Evolutionary conservation across 139 green algal species (phyloP).

Genomic region (Chlamydomonas applanata): DNA sequence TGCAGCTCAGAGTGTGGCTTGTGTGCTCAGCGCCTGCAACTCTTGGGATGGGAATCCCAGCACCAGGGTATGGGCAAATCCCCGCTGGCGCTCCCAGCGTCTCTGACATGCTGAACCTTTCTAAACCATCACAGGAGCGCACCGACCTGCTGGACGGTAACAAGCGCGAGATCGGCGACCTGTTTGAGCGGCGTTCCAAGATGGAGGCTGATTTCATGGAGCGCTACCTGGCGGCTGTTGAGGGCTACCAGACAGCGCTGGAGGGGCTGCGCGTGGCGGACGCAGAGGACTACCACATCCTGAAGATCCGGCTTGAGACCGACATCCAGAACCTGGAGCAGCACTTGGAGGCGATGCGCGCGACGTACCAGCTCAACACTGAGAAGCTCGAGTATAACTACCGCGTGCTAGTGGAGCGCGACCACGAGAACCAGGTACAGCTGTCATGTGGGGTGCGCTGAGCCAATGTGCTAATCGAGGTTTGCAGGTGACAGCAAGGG

Average conservation of each 20-base stretch:
- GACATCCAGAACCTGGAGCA: conserved; percentile 84
- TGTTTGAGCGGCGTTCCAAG: conserved; percentile 57
- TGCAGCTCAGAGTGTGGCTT: too few species aligned
- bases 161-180: conserved; percentile 52
- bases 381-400: conserved; percentile 95
- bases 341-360: conserved; percentile 80
- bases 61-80: too few species aligned
- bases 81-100: too few species aligned
- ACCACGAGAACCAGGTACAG: conserved; percentile 47
- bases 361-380: conserved; percentile 85
- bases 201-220: conserved; percentile 54
- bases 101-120: too few species aligned
- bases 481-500: too few species aligned
- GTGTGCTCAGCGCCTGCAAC: too few species aligned
- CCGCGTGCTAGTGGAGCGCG: conserved; percentile 67
- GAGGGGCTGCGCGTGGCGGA: conserved; percentile 34
- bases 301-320: conserved; percentile 81
- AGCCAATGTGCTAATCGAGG: too few species aligned
- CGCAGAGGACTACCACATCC: conserved; percentile 81
- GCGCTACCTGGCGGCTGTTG: conserved; percentile 48
- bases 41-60: too few species aligned
- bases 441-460: too few species aligned
- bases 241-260: conserved; percentile 32
- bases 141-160: conserved; percentile 62
- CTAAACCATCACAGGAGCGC: conserved; percentile 45